These are phyloP conservation scores for Chenopodium quinoa DNA, from an alignment of 148 eudicot genomes.

Conservation along the genomic window DNA sequence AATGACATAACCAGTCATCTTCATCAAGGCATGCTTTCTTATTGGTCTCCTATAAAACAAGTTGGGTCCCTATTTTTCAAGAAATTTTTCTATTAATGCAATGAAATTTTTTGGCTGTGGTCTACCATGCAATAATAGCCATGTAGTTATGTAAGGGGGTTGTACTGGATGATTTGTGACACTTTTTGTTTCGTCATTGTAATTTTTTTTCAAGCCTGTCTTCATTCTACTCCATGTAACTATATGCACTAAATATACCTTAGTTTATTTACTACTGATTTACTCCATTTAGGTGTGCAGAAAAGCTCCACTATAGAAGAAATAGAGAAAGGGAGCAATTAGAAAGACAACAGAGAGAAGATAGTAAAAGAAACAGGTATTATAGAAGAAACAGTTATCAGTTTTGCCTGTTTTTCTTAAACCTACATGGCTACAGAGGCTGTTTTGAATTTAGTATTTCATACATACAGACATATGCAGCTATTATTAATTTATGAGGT, in stretches of 20 bases:
- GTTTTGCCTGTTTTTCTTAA: background rate
- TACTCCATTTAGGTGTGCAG: slow-evolving; percentile 59
- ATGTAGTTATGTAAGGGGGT: background rate
- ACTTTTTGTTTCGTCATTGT: background rate
- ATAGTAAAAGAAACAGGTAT: slow-evolving; percentile 51
- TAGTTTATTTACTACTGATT: slow-evolving; percentile 3
- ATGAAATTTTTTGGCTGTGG: background rate
- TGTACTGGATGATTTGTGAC: background rate
- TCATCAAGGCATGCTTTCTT: background rate
- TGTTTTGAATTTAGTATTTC: background rate
- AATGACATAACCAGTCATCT: background rate
- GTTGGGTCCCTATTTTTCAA: background rate
- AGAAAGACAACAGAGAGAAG: slow-evolving; percentile 41
- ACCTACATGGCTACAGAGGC: background rate
- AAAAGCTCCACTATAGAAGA: slow-evolving; percentile 69
- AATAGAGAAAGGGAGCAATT: slow-evolving; percentile 52
- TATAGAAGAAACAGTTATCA: slow-evolving; percentile 45
- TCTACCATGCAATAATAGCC: background rate
- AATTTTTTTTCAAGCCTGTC: background rate
- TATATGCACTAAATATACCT: background rate
- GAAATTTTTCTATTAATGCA: background rate
- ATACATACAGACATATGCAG: background rate
- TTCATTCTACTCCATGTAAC: background rate
- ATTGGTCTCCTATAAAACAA: background rate
- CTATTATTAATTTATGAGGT: background rate